Evolutionary conservation across 129 eudicot species (phyloP).

Genomic region (Flaveria bidentis): DNA sequence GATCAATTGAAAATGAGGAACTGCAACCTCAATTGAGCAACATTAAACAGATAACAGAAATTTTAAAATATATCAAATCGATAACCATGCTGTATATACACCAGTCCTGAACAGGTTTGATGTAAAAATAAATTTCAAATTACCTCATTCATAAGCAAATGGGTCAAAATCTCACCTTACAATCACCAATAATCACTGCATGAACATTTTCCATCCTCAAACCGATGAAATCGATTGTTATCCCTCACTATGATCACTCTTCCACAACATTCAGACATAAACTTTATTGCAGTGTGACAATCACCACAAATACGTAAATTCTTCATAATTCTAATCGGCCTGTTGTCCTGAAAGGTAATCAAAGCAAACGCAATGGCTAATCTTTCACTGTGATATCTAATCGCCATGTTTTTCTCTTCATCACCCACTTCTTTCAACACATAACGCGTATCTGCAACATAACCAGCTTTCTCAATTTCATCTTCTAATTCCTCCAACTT

Average conservation of each 20-base stretch:
- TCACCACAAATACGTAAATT: constrained; percentile 89
- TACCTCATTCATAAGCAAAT: neutral
- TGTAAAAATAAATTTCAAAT: neutral
- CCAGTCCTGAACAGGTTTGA: neutral
- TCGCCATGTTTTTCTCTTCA: constrained; percentile 60
- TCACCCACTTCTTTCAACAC: constrained; percentile 72
- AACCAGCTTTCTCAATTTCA: constrained; percentile 73
- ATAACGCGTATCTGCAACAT: constrained; percentile 80
- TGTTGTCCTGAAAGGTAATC: constrained; percentile 59
- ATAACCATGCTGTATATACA: too few species aligned
- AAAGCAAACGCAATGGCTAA: constrained; percentile 83
- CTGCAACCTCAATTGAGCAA: constrained; percentile 9
- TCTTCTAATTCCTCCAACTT: constrained; percentile 67
- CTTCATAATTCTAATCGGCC: constrained; percentile 85
- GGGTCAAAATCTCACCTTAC: neutral
- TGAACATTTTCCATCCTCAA: constrained; percentile 79
- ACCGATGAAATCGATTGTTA: constrained; percentile 76
- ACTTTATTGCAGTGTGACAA: constrained; percentile 87
- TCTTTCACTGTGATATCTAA: constrained; percentile 84
- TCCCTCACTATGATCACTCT: constrained; percentile 84
- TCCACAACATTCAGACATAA: constrained; percentile 71
- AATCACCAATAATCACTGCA: constrained; percentile 89
- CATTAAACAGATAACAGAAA: neutral
- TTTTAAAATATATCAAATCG: too few species aligned
- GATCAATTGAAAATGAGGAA: neutral